Evolutionary conservation across 495 filamentous ascomycete species (phyloP), one percentile per base, ranked within the genome.

Genomic region (Aspergillus ostianus): DNA sequence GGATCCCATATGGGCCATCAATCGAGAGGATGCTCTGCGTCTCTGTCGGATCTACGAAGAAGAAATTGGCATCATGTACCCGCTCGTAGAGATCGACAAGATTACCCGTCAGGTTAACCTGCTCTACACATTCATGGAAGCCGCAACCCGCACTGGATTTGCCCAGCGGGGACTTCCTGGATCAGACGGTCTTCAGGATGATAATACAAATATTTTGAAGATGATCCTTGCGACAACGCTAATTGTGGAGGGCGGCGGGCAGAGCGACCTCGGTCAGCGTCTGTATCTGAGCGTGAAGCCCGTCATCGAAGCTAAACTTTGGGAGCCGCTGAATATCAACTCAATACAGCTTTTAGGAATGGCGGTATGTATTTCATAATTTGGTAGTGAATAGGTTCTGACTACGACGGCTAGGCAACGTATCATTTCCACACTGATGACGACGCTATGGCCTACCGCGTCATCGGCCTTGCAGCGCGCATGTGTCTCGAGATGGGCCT

Each of bases 1-100:
- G 62, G 92, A 96, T 75, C 89, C 90, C 0, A 83, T 96, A 48
- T 92, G 89, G 88, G 73, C 81, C 10, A 79, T 92, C 29, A 80
- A 78, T 27, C 85, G 86, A 61, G 83, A 90, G 27, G 90, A 94
- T 63, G 84, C 90, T 54, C 62, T 90, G 13, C 83, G 89, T 2
- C 74, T 96, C 7, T 89, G 87, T 60, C 75, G 81, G 10, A 80
- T 92, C 7, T 90, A 90, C 63, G 87, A 92, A 55, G 90, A 96
- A 69, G 91, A 94, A 69, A 85, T 93, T 53, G 89, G 89, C 10
- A 80, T 91, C 55, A 93, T 93, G 90, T 93, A 93, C 70, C 91
- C 91, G 1, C 80, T 96, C 13, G 71, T 94, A 20, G 79, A 89
- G 57, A 89, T 94, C 41, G 82, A 88, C 21, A 77, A 77, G 18